Evolutionary conservation across 805 yeast genomes (phyloP), one percentile per base, ranked within the genome.

Genomic region (Diddensiella transvaalensis): DNA sequence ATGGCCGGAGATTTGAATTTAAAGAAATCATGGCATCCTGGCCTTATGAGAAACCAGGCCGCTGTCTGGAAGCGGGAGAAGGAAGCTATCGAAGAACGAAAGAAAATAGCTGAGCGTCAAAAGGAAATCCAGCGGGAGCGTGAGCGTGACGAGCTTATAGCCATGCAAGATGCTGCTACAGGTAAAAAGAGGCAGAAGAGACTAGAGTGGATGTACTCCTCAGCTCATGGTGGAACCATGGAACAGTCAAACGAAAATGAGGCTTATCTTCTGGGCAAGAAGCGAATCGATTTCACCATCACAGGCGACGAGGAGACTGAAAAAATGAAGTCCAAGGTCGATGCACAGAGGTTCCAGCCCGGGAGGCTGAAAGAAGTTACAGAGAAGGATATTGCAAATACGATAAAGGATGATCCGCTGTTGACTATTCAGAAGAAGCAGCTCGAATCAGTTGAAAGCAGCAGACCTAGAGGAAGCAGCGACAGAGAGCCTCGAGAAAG

Each of bases 11-110:
- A 90, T 65, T 74, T 91, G 53, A 91, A 91, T 63, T 67, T 90
- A 48, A 85, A 91, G 69, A 91, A 91, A 64, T 91, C 98, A 52
- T 91, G 98, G 99, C 88, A 91, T 65, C 97, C 99, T 2, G 90
- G 85, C 41, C 73, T 87, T 44, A 71, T 86, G 62, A 86, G 84
- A 63, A 91, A 91, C 72, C 88, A 83, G 67, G 83, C 82, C 55
- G 85, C 83, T 60, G 90, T 91, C 30, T 85, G 95, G 91, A 75
- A 80, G 55, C 74, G 72, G 46, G 97, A 93, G 60, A 89, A 87
- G 61, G 83, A 83, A 36, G 81, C 85, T 5, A 68, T 87, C 4
- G 76, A 77, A n/a, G 95, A 87, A 59, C 76, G 82, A 42, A 77
- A 77, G 55, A 76, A 77, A 59, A 79, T 83, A 29, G 75, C 79